Evolutionary conservation across 495 filamentous ascomycete species (phyloP).

Genomic region (Glarea lozoyensis): DNA sequence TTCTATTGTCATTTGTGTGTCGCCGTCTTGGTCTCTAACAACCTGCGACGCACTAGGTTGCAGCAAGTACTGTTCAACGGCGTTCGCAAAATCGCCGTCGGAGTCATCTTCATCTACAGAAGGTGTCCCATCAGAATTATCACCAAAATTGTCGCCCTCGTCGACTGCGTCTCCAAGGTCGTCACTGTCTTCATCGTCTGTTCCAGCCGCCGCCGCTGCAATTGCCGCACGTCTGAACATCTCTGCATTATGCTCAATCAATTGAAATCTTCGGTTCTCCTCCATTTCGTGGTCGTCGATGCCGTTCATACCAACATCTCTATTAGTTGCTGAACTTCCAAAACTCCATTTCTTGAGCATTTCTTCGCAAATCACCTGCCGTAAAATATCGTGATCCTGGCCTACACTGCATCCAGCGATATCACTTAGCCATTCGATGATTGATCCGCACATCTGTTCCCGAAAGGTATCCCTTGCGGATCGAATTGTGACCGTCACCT

Average conservation of each 20-base stretch:
- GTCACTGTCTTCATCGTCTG: conserved; percentile 38
- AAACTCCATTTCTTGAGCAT: conserved; percentile 76
- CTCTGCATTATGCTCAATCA: conserved; percentile 13
- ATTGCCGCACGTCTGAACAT: conserved; percentile 10
- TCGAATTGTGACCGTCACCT: conserved; percentile 89
- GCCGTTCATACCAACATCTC: conserved; percentile 72
- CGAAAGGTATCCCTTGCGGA: conserved; percentile 91
- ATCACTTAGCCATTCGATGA: conserved; percentile 92
- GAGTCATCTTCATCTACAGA: conserved; percentile 39
- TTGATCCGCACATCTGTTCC: conserved; percentile 97
- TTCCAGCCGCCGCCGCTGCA: conserved; percentile 32
- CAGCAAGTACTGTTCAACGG: conserved; percentile 40
- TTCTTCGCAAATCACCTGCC: conserved; percentile 80
- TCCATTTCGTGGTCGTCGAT: conserved; percentile 78
- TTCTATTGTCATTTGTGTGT: conserved; percentile 47
- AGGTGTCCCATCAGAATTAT: conserved; percentile 23
- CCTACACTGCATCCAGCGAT: conserved; percentile 86
- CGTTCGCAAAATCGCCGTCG: conserved; percentile 24
- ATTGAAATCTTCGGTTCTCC: conserved; percentile 25
- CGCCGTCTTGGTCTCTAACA: conserved; percentile 42
- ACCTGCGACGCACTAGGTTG: conserved; percentile 6
- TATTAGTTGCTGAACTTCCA: conserved; percentile 79
- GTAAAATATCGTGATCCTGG: conserved; percentile 67
- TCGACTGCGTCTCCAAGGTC: conserved; percentile 20
- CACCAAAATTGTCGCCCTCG: conserved; percentile 20